Evolutionary conservation across 495 filamentous ascomycete species (phyloP).

Genomic region (Lasiosphaeriaceae sp.): DNA sequence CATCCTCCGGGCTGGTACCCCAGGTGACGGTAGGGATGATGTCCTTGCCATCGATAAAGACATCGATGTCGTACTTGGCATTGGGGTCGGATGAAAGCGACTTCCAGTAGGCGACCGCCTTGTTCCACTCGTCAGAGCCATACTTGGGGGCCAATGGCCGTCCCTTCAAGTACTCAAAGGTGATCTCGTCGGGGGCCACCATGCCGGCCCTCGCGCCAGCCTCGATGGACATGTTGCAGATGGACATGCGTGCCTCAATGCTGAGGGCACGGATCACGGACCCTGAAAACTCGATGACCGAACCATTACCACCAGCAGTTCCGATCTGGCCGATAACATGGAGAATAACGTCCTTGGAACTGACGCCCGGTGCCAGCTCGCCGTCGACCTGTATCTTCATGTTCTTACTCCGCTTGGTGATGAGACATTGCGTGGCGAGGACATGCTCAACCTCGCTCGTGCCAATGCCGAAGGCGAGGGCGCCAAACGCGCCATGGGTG

Average conservation of each 20-base stretch:
- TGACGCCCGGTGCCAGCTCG: slow-evolving; percentile 83
- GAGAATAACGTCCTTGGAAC: slow-evolving; percentile 93
- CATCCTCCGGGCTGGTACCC: slow-evolving; percentile 96
- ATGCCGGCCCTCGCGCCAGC: slow-evolving; percentile 92
- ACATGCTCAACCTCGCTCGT: slow-evolving; percentile 99
- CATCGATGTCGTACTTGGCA: slow-evolving; percentile 80
- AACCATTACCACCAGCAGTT: slow-evolving; percentile 89
- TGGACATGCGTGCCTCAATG: slow-evolving; percentile 98
- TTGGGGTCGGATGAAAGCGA: slow-evolving; percentile 78
- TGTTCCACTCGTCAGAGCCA: slow-evolving; percentile 84
- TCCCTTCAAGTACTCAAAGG: slow-evolving; percentile 91
- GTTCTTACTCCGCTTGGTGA: slow-evolving; percentile 94
- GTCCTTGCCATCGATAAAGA: slow-evolving; percentile 86
- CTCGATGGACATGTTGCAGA: slow-evolving; percentile 99
- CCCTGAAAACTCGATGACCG: slow-evolving; percentile 95
- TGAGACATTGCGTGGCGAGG: slow-evolving; percentile 89
- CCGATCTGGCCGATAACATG: slow-evolving; percentile 92
- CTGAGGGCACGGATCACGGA: slow-evolving; percentile 84
- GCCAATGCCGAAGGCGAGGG: slow-evolving; percentile 95
- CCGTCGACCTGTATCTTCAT: slow-evolving; percentile 97
- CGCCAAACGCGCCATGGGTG: slow-evolving; percentile 94
- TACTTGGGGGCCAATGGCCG: slow-evolving; percentile 81
- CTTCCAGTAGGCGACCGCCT: slow-evolving; percentile 84
- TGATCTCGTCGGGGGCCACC: slow-evolving; percentile 91
- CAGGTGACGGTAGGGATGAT: slow-evolving; percentile 92